Percentiles rank a stretch among this genome's conserved stretches.
phyloP scores from a whole-genome alignment of 2,329 filamentous ascomycete species.

The Bipolaris victoriae region DNA sequence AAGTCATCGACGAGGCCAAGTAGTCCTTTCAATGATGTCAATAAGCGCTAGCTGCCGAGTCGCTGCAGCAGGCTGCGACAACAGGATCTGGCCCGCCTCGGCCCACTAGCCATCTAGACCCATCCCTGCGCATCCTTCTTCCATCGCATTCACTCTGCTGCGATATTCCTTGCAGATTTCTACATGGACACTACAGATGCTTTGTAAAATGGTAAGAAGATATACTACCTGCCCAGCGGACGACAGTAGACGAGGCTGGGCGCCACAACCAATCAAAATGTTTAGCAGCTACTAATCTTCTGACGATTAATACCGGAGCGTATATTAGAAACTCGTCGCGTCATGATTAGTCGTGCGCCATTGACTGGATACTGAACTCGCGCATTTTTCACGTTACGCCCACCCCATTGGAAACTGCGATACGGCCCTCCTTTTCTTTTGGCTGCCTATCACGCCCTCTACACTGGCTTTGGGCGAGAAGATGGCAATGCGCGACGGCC shows the following conservation, averaged over 20 bases:
- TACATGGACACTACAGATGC: not conserved
- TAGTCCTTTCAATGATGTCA: constrained; percentile 39
- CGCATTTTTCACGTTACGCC: not conserved
- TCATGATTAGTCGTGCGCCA: not conserved
- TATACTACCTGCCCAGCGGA: not conserved
- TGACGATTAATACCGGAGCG: not conserved
- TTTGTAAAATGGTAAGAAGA: not conserved
- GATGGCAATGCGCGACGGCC: not conserved
- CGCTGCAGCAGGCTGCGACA: constrained; percentile 22
- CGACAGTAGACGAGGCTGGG: not conserved
- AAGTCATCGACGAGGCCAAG: constrained; percentile 26
- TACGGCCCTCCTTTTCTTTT: not conserved
- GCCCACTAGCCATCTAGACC: constrained; percentile 22
- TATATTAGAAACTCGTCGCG: not conserved
- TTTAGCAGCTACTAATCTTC: not conserved
- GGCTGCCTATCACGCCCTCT: not conserved
- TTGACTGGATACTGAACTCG: not conserved
- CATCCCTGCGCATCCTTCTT: constrained; percentile 11
- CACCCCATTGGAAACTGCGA: not conserved
- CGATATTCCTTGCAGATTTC: not conserved
- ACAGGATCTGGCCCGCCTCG: constrained; percentile 25
- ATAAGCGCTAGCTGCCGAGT: constrained; percentile 30
- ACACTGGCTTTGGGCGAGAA: not conserved
- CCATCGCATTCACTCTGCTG: not conserved
- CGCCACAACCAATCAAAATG: not conserved